Base-by-base conservation (phyloP, 2,329 filamentous ascomycete species). In the Zymoseptoria pseudotritici region DNA sequence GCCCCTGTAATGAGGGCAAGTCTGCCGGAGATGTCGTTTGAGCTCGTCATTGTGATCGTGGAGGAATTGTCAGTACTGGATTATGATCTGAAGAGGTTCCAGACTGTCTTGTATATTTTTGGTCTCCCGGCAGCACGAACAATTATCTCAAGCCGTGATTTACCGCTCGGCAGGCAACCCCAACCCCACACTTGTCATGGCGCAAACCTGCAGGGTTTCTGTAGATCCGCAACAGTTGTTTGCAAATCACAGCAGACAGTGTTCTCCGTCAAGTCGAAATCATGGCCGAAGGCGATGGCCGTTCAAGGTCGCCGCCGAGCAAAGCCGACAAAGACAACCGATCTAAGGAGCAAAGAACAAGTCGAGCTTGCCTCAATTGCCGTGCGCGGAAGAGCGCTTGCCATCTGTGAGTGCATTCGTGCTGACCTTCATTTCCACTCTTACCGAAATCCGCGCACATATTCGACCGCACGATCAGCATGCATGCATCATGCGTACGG, bases 371-470 rank as follows among this genome's bases (percentile, higher is more conserved):
- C 69, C 66, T 79, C 56, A 75, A 77, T 63, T 81, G 79, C 66
- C 72, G 79, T 50, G 75, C 78, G 63, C 75, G 79, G 61, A 81
- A 81, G 68, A 78, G 76, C 50, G 77, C 77, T 65, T 81, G 79
- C 70, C 78, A 80, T 65, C 70, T 81, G 79, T 81, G 74, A 73
- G 79, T 75, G n/a, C 17, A 46, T 17, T 46, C 36, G 17, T 42
- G 36, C 36, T 13, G 17, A 26, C 24, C 24, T 42, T 2, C 36
- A 42, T 7, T 46, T 17, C 17, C 36, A n/a, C 6, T 46, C 6
- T n/a, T 6, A n/a, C 17, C 13, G 10, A 46, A 13, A 46, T 2
- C 13, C 36, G 36, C 36, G 36, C 36, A 46, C 36, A 7, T n/a
- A 46, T 13, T 46, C 36, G 36, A n/a, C 36, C 13, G 36, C 36